Evolutionary conservation across 257 asterid genomes (phyloP), one percentile per base, ranked within the genome.

Genomic region (Solanum paucissectum): DNA sequence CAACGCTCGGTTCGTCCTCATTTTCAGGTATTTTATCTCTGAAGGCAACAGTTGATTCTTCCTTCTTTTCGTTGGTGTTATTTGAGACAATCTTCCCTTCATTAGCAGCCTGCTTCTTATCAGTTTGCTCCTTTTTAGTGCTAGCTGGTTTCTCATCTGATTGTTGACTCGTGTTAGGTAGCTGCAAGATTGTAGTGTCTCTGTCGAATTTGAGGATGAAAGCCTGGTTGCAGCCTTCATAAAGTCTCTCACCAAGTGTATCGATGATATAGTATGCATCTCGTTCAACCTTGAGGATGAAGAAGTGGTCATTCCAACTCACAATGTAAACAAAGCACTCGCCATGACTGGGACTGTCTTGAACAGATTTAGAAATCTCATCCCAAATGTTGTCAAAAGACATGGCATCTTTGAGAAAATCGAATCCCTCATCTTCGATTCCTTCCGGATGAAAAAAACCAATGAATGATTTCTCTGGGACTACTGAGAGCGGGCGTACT

Each of bases 271-370:
- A 95, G 89, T 87, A 94, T 14, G 98, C 96, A 82, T 94, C 95
- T 3, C 44, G 74, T 87, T 94, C 98, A 23, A 93, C 95, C 88
- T 94, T 94, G 44, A 95, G 92, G 64, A 95, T 64, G 88, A 95
- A 95, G 66, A 95, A 95, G 77, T 95, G 98, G 86, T 95, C 98
- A 44, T 95, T 95, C 98, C 98, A 95, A 88, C 98, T 95, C 49
- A 95, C 93, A 75, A 95, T 91, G 87, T 94, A 95, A 88, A 94
- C 76, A 46, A 87, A 34, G 25, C 92, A 91, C 79, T 85, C 90
- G 49, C 83, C 40, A 16, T 74, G 32, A 46, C 87, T 77, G 11
- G 87, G 73, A 74, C 68, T 60, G 44, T 88, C 90, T 4, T 89
- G 62, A 16, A 75, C 86, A 33, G 90, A 87, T 77, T 29, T 88